Evolutionary conservation across 352 stramenopile species (phyloP), one percentile per base, ranked within the genome.

Genomic region (Phytopythium ostracodes): DNA sequence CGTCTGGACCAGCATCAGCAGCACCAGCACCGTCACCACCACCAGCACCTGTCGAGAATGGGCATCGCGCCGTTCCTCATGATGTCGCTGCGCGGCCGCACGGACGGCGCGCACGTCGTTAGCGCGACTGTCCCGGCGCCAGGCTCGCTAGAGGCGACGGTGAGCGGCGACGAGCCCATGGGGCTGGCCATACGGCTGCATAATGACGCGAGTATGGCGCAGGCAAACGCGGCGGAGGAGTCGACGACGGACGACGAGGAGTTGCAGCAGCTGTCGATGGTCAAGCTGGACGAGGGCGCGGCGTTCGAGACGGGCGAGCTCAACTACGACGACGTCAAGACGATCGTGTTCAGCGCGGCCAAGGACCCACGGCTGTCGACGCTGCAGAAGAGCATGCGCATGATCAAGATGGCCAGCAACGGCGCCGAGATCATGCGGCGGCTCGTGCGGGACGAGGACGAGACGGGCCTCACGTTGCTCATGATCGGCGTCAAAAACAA

Each of bases 241-340:
- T 85, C 81, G 9, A 89, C 82, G 38, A 92, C 83, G 40, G 83
- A 92, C 57, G 81, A 92, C 51, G 83, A 92, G 62, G 83, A 92
- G 61, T 62, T 89, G 47, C 80, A 89, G 65, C 77, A 88, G 52
- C 65, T 88, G n/a, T 77, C 72, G 20, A 80, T 88, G 74, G 76
- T 82, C 3, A 72, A 76, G 62, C 59, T 72, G n/a, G 78, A 89
- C 24, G 77, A 85, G n/a, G 62, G 67, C 54, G 56, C 59, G 17
- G 25, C 36, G 60, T 10, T 57, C 63, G 52, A 56, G 60, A 53
- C 68, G 20, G 71, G 70, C 8, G 80, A 89, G 62, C 62, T 90
- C 18, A 72, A 71, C 31, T 90, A 85, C 59, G 83, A 90, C 27
- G 79, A 90, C 43, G 74, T 90, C 8, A 62, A 75, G 42, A 70